Evolutionary conservation across 306 rosid species (phyloP).

Genomic region (Prunus armeniaca): DNA sequence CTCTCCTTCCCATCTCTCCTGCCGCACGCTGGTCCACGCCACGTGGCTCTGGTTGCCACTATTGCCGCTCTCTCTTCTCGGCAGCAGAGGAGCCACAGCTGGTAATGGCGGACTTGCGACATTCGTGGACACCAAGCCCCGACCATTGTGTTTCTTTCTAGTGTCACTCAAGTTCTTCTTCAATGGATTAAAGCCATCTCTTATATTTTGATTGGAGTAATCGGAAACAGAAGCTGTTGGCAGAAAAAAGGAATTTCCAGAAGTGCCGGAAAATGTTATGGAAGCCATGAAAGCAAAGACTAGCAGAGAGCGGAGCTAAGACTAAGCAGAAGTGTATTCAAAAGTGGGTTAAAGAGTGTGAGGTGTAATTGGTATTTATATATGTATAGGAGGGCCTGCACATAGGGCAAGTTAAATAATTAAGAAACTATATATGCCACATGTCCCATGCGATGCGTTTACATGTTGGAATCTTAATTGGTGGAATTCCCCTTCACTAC

Average conservation of each 20-base stretch:
- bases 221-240: slow-evolving; percentile 26
- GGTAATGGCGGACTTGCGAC: slow-evolving; percentile 55
- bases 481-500: slow-evolving; percentile 54
- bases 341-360: slow-evolving; percentile 4
- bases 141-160: slow-evolving; percentile 16
- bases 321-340: not conserved
- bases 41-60: slow-evolving; percentile 42
- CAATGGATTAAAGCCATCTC: slow-evolving; percentile 17
- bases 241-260: slow-evolving; percentile 25
- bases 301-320: not conserved
- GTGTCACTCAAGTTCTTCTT: slow-evolving; percentile 1
- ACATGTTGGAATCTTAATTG: slow-evolving; percentile 46
- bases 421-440: slow-evolving; percentile 5
- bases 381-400: slow-evolving; percentile 13
- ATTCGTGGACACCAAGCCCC: slow-evolving; percentile 33
- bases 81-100: slow-evolving; percentile 26
- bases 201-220: not conserved
- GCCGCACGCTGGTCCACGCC: slow-evolving; percentile 91
- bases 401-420: not conserved
- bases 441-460: not conserved
- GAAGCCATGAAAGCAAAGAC: slow-evolving; percentile 43
- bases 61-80: not conserved
- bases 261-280: slow-evolving; percentile 12
- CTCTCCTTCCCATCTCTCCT: slow-evolving; percentile 94
- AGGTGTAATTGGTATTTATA: slow-evolving; percentile 9